Evolutionary conservation across 108 stramenopile species (phyloP).

Genomic region (Skeletonema tropicum): DNA sequence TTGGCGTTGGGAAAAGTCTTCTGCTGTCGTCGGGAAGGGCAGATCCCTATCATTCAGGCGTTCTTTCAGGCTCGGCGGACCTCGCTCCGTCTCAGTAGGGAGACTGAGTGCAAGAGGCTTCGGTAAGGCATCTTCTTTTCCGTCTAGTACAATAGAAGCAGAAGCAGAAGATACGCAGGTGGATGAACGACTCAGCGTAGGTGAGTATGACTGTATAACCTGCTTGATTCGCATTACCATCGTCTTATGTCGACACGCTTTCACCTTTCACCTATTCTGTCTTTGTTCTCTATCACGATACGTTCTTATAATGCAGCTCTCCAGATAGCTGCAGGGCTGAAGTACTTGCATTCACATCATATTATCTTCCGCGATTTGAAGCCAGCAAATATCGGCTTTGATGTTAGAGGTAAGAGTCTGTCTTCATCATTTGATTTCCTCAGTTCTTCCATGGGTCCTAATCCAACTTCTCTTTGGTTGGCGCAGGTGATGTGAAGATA

Average conservation of each 20-base stretch:
- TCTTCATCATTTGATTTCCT: background rate
- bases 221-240: background rate
- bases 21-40: background rate
- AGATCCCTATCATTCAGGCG: conserved; percentile 1
- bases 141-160: background rate
- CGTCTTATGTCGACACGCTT: background rate
- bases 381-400: conserved; percentile 57
- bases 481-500: conserved; percentile 42
- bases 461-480: background rate
- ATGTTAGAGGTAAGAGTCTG: conserved; percentile 20
- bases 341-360: conserved; percentile 31
- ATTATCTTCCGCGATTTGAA: conserved; percentile 58
- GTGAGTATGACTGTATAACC: background rate
- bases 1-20: conserved; percentile 26
- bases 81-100: background rate
- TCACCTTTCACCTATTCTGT: background rate
- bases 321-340: conserved; percentile 38
- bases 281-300: conserved; percentile 13
- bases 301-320: conserved; percentile 13
- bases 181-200: conserved; percentile 26
- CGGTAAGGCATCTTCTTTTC: background rate
- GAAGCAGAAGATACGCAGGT: background rate
- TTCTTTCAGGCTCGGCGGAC: background rate
- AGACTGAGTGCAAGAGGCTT: background rate
- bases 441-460: background rate